phyloP scores from a whole-genome alignment of 352 stramenopile genomes.

The Phytophthora pini region DNA sequence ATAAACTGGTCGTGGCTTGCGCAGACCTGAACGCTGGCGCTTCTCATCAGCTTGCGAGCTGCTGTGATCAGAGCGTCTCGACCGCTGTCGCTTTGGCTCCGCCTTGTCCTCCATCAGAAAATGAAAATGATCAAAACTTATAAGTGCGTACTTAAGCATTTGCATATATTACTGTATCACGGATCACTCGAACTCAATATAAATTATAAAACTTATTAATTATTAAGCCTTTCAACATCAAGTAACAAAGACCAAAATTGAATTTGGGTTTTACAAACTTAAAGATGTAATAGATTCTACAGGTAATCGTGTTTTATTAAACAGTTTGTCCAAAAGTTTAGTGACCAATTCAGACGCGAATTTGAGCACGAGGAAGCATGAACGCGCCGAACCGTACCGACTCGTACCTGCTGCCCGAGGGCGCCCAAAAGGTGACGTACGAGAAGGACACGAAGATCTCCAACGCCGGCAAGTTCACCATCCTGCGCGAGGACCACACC shows the following conservation, averaged over 20 bases:
- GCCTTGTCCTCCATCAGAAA: conserved; percentile 23
- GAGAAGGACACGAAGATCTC: conserved; percentile 97
- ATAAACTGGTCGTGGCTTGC: conserved; percentile 8
- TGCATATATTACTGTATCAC: too few relatives aligned
- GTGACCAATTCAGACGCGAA: conserved; percentile 3
- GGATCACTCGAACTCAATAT: too few relatives aligned
- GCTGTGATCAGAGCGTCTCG: conserved; percentile 3
- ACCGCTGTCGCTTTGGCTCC: conserved; percentile 1
- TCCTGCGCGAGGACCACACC: conserved; percentile 99
- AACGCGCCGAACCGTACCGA: conserved; percentile 86
- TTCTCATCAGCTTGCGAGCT: conserved; percentile 16
- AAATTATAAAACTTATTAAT: too few relatives aligned
- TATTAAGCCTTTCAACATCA: too few relatives aligned
- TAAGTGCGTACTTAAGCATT: too few relatives aligned
- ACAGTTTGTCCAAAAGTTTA: not conserved
- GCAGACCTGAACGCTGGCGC: conserved; percentile 6
- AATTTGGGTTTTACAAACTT: too few relatives aligned
- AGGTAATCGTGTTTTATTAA: not conserved
- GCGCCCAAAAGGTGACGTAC: conserved; percentile 94
- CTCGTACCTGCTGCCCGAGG: conserved; percentile 87
- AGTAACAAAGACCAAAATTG: too few relatives aligned
- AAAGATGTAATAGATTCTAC: too few relatives aligned
- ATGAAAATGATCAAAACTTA: not conserved
- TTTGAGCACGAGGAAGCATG: conserved; percentile 44
- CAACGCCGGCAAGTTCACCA: conserved; percentile 97